These are phyloP conservation scores for Hygrocybe punicea DNA, from an alignment of 768 basidiomycete genomes.

Conservation along the genomic window DNA sequence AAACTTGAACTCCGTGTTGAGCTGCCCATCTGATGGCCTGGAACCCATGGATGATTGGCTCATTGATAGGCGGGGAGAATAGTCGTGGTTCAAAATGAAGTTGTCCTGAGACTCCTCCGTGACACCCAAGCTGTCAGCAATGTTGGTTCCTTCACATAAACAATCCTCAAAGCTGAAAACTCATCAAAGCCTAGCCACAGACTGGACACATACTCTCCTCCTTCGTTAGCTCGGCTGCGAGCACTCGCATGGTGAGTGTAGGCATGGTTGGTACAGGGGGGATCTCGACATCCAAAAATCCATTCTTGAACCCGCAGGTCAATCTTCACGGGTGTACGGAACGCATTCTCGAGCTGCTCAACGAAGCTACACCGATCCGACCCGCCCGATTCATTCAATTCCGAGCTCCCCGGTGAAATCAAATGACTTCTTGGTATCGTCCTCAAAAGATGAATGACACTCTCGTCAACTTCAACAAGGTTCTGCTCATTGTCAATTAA, in stretches of 20 bases:
- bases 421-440: constrained; percentile 75
- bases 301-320: constrained; percentile 49
- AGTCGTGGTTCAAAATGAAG: constrained; percentile 16
- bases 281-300: constrained; percentile 37
- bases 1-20: constrained; percentile 73
- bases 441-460: constrained; percentile 44
- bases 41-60: constrained; percentile 35
- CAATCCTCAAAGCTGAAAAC: constrained; percentile 14
- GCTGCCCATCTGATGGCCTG: constrained; percentile 58
- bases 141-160: constrained; percentile 35
- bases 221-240: constrained; percentile 9
- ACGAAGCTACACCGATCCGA: constrained; percentile 74
- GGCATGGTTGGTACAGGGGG: constrained; percentile 55
- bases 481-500: constrained; percentile 46
- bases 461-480: constrained; percentile 41
- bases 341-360: constrained; percentile 77
- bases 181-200: constrained; percentile 13
- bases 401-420: constrained; percentile 80
- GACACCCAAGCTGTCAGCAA: constrained; percentile 39
- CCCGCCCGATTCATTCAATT: constrained; percentile 64
- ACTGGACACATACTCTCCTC: constrained; percentile 4
- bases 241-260: constrained; percentile 16
- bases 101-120: constrained; percentile 26
- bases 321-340: constrained; percentile 70
- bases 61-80: constrained; percentile 14